Evolutionary conservation across 1,284 basidiomycete genomes (phyloP).

Genomic region (Schizophyllum commune): DNA sequence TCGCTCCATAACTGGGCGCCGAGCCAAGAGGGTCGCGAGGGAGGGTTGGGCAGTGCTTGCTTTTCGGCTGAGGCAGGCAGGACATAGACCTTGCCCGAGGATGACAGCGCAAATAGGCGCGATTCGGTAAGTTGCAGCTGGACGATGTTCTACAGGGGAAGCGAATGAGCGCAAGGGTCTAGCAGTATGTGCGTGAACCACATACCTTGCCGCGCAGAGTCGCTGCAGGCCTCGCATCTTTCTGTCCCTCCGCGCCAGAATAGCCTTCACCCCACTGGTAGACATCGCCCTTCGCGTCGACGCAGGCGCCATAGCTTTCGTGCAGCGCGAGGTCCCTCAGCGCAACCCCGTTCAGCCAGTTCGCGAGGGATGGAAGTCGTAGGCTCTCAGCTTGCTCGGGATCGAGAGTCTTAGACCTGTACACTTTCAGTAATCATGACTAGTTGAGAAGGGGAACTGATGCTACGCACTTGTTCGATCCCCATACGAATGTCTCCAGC

Average conservation of each 20-base stretch:
- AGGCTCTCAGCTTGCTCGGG: conserved; percentile 25
- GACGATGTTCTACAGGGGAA: conserved; percentile 55
- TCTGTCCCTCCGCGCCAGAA: conserved; percentile 28
- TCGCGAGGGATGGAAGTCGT: conserved; percentile 15
- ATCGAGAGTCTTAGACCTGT: not conserved
- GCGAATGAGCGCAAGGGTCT: not conserved
- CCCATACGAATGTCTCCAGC: conserved; percentile 42
- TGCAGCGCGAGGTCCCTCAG: conserved; percentile 74
- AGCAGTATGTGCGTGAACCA: not conserved
- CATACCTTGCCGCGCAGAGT: conserved; percentile 72
- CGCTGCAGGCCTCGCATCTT: conserved; percentile 29
- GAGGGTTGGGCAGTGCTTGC: conserved; percentile 34
- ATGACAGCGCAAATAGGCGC: conserved; percentile 65
- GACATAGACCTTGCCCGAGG: conserved; percentile 68
- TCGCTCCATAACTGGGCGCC: conserved; percentile 52
- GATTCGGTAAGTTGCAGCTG: conserved; percentile 48
- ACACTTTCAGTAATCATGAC: conserved; percentile 1
- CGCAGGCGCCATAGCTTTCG: conserved; percentile 69
- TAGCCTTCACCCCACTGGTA: conserved; percentile 83
- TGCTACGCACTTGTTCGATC: conserved; percentile 44
- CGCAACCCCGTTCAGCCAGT: conserved; percentile 57
- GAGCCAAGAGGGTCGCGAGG: conserved; percentile 46
- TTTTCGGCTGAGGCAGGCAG: conserved; percentile 46
- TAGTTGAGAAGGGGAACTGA: not conserved
- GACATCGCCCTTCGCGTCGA: conserved; percentile 83